Percentiles rank a stretch among this genome's conserved stretches.
phyloP scores from a whole-genome alignment of 345 rosid species.

The Bruguiera gymnorhiza region DNA sequence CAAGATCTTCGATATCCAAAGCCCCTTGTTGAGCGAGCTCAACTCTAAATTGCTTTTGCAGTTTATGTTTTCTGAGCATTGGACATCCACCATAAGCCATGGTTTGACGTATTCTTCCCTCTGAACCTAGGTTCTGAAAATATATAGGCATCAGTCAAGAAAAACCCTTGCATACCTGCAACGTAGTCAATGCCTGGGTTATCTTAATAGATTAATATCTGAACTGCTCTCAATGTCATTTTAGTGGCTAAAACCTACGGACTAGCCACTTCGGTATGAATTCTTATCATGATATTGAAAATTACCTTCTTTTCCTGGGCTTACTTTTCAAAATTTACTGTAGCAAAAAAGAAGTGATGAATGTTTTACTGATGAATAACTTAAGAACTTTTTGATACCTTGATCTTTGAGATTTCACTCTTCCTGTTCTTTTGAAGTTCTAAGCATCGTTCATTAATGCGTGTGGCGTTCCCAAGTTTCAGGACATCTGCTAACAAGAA shows the following conservation, averaged over 20 bases:
- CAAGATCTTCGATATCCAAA: constrained; percentile 89
- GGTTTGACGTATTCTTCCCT: constrained; percentile 43
- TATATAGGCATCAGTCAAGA: constrained; percentile 19
- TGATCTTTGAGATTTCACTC: constrained; percentile 51
- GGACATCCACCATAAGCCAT: constrained; percentile 78
- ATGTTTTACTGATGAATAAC: no score
- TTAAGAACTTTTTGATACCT: constrained; percentile 37
- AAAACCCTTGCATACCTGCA: neutral
- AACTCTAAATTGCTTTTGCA: constrained; percentile 55
- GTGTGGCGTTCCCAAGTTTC: constrained; percentile 54
- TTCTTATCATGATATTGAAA: no score
- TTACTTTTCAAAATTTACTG: no score
- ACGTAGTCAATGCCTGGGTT: neutral
- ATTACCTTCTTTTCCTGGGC: no score
- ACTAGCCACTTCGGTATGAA: no score
- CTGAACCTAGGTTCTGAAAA: constrained; percentile 54
- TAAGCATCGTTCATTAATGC: constrained; percentile 79
- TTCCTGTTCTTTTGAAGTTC: constrained; percentile 75
- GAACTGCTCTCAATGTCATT: neutral
- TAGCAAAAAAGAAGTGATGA: no score
- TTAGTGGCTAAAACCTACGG: no score
- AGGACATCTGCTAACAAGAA: constrained; percentile 55
- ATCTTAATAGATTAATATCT: neutral
- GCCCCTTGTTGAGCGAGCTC: constrained; percentile 56
- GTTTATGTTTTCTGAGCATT: constrained; percentile 65